Conservation (phyloP, 768 basidiomycete genomes). For the Lentinula aciculospora region DNA sequence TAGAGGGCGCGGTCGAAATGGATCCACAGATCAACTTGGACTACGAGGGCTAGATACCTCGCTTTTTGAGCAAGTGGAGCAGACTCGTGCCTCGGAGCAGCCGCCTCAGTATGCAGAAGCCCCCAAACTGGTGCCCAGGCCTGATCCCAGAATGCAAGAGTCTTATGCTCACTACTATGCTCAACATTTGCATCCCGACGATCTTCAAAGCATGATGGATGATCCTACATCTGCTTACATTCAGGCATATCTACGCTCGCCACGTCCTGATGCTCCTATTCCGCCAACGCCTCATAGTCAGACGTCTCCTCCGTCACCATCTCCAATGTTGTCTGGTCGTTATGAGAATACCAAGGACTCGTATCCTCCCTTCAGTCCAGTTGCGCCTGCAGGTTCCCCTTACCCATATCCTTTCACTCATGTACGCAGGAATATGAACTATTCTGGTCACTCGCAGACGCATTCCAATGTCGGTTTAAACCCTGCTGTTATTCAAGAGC, state of each 20-base stretch:
- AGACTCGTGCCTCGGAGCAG: constrained; percentile 18
- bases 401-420: constrained; percentile 77
- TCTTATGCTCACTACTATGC: constrained; percentile 28
- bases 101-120: constrained; percentile 24
- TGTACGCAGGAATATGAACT: constrained; percentile 50
- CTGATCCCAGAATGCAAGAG: constrained; percentile 18
- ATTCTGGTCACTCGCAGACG: constrained; percentile 19
- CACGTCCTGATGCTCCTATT: constrained; percentile 69
- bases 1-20: constrained; percentile 48
- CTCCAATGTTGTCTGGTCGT: constrained; percentile 52
- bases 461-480: constrained; percentile 32
- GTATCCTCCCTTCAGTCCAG: constrained; percentile 42
- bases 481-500: constrained; percentile 53
- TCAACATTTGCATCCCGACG: constrained; percentile 45
- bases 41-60: constrained; percentile 54
- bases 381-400: constrained; percentile 62
- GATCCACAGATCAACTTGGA: constrained; percentile 56
- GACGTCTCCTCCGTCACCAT: constrained; percentile 69
- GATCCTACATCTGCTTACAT: constrained; percentile 57
- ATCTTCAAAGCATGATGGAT: constrained; percentile 42
- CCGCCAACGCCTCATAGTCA: constrained; percentile 78
- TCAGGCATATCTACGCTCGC: constrained; percentile 48
- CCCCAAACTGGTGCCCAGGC: constrained; percentile 14
- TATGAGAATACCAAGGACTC: constrained; percentile 33
- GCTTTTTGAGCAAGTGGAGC: constrained; percentile 40